Percentiles rank a stretch among this genome's conserved stretches.
These are phyloP conservation scores for Ambrosia trifida DNA, from an alignment of 129 eudicot species.

Conservation along the genomic window DNA sequence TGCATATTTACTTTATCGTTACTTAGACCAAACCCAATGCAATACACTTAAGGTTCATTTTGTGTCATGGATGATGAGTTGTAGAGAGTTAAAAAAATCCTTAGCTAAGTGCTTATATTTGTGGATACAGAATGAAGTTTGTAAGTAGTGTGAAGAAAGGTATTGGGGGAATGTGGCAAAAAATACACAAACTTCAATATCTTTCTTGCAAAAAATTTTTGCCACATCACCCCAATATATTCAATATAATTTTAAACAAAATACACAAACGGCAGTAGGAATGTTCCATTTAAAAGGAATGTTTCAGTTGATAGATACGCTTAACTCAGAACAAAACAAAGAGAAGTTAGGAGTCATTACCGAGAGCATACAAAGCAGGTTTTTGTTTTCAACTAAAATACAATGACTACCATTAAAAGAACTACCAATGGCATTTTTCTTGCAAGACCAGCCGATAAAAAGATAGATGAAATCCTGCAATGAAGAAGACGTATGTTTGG, in stretches of 20 bases:
- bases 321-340: conserved; percentile 16
- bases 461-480: conserved; percentile 27
- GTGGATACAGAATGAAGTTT: too few relatives aligned
- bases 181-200: too few relatives aligned
- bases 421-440: conserved; percentile 2
- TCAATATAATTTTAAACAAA: background rate
- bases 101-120: too few relatives aligned
- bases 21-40: background rate
- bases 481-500: background rate
- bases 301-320: background rate
- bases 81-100: too few relatives aligned
- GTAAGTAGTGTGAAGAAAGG: too few relatives aligned
- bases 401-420: conserved; percentile 2
- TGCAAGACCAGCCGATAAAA: conserved; percentile 4
- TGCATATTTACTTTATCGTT: background rate
- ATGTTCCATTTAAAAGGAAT: background rate
- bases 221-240: too few relatives aligned
- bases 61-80: too few relatives aligned
- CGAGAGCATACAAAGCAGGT: conserved; percentile 22
- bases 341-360: conserved; percentile 4
- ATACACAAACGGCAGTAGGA: background rate
- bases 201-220: too few relatives aligned
- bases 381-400: conserved; percentile 5
- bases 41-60: too few relatives aligned
- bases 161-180: too few relatives aligned